These are phyloP conservation scores for Trametes pubescens DNA, from an alignment of 1,284 basidiomycete genomes.

Conservation along the genomic window DNA sequence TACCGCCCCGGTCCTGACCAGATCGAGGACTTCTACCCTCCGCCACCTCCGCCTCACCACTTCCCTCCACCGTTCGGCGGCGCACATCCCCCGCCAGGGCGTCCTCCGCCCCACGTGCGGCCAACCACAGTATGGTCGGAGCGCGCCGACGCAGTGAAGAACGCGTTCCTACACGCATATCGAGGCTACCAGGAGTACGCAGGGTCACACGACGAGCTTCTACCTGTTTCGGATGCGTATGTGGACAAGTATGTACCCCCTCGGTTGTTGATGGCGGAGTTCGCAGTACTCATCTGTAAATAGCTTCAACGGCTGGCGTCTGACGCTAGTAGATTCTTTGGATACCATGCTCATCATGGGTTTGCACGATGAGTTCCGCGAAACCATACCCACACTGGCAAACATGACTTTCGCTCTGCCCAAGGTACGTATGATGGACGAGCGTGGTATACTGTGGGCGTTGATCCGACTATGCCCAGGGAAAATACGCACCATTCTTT, in stretches of 20 bases:
- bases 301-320: conserved; percentile 80
- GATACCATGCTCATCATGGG: conserved; percentile 83
- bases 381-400: conserved; percentile 67
- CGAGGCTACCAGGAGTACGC: conserved; percentile 65
- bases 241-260: conserved; percentile 56
- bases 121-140: conserved; percentile 50
- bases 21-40: conserved; percentile 9
- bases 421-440: conserved; percentile 39
- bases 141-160: conserved; percentile 61
- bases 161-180: conserved; percentile 71
- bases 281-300: neutral
- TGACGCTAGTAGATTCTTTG: conserved; percentile 76
- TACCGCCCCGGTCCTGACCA: conserved; percentile 6
- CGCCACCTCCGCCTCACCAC: neutral
- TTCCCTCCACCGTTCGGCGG: conserved; percentile 1
- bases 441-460: neutral
- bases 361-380: conserved; percentile 71
- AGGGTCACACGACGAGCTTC: conserved; percentile 65
- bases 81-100: neutral
- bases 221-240: conserved; percentile 55
- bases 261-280: too few species aligned
- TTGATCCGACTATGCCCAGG: conserved; percentile 59
- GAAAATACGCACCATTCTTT: conserved; percentile 74
- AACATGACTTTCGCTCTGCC: conserved; percentile 62
- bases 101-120: conserved; percentile 12